A percentile compares a stretch with the other conserved stretches of the same genome.
phyloP scores from a whole-genome alignment of 1,284 basidiomycete species.

The Jaminaea rosea region DNA sequence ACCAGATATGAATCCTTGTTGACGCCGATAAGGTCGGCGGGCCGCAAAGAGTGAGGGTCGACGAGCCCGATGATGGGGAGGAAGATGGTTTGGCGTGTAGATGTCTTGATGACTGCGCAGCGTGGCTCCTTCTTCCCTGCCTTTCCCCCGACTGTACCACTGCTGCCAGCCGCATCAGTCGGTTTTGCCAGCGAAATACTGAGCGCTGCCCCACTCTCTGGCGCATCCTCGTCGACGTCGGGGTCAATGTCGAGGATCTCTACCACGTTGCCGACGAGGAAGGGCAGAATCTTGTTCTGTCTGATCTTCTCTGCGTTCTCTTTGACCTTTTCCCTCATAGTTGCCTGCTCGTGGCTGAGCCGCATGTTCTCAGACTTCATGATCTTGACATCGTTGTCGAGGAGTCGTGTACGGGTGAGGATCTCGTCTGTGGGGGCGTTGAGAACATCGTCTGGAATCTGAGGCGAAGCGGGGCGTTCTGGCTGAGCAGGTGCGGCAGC shows the following conservation, averaged over 20 bases:
- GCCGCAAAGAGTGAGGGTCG: constrained; percentile 75
- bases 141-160: too few relatives aligned
- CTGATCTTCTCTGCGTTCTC: constrained; percentile 98
- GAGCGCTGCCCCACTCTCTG: constrained; percentile 24
- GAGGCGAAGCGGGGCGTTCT: not conserved
- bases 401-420: constrained; percentile 40
- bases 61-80: constrained; percentile 95
- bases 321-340: constrained; percentile 96
- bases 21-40: constrained; percentile 90
- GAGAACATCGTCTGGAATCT: constrained; percentile 37
- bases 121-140: constrained; percentile 90
- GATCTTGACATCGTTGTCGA: constrained; percentile 46
- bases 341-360: constrained; percentile 82
- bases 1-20: constrained; percentile 99
- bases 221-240: constrained; percentile 72
- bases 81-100: constrained; percentile 90
- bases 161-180: too few relatives aligned
- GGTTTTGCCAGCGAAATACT: too few relatives aligned
- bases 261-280: constrained; percentile 86
- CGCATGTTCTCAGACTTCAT: constrained; percentile 66
- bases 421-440: constrained; percentile 40
- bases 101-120: constrained; percentile 97
- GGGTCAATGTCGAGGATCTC: constrained; percentile 88
- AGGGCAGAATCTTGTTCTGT: constrained; percentile 97
- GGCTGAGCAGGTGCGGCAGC: not conserved